Base-by-base conservation (phyloP, 257 asterid genomes). In the Solanum etuberosum region DNA sequence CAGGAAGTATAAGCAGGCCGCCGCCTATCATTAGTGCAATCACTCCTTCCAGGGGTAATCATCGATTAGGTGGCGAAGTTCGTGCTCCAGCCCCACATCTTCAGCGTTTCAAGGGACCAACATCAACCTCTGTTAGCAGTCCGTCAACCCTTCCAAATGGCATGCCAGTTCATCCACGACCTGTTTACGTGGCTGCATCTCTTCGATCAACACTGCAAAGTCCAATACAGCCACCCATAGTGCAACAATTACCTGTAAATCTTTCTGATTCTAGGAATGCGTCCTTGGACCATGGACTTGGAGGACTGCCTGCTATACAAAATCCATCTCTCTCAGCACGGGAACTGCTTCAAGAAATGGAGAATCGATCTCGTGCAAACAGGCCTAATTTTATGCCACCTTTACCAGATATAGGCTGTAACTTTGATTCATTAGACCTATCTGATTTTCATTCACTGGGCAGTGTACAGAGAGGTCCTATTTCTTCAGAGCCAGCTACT, bases 391-490 rank as follows among this genome's bases (percentile, higher is more conserved):
- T 59, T 59, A 63, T 63, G 65, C 86, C 86, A 48, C 87, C 87
- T 54, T 77, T 77, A 57, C 87, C 89, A 31, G 83, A 48, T 83
- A 25, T 88, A 43, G 80, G 74, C 74, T 57, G 72, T 16, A 83
- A 86, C 40, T 34, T 84, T 77, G 81, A 27, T 70, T 70, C 76
- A 16, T 7, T 40, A 46, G 94, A 90, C 73, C 89, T 51, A 42
- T 76, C 94, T 23, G 92, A 88, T 87, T 82, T 89, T 63, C 93
- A 80, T 78, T 57, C 84, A 70, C 42, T 89, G 54, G 85, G 87
- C 46, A 51, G 78, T 63, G 91, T 67, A 82, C 90, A 87, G 81
- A 86, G 86, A 85, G 90, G 88, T 59, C 34, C 83, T 78, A 40
- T 86, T 40, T 74, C 91, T 73, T 71, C 89, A 46, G 88, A 84